Percentiles rank a stretch among this genome's conserved stretches.
Evolutionary conservation across 345 rosid genomes (phyloP).

Genomic region (Lumnitzera littorea): DNA sequence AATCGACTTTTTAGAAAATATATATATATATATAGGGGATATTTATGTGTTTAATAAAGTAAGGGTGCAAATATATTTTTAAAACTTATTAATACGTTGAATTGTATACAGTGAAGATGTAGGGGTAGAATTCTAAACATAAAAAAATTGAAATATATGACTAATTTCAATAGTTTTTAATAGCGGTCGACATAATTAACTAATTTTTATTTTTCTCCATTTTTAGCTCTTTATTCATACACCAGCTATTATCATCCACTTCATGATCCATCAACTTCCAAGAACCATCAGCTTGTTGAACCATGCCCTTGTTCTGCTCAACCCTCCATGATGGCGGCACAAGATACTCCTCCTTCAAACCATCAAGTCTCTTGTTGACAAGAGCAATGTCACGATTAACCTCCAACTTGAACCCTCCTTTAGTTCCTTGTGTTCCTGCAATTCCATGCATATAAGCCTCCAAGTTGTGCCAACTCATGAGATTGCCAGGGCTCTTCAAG

Average conservation of each 20-base stretch:
- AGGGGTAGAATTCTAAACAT: too few species aligned
- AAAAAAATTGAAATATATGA: too few species aligned
- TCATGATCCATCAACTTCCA: conserved; percentile 76
- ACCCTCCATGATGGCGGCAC: conserved; percentile 55
- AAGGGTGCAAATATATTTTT: too few species aligned
- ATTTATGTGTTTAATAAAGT: too few species aligned
- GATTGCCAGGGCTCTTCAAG: conserved; percentile 51
- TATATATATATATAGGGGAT: too few species aligned
- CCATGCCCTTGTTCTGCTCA: conserved; percentile 63
- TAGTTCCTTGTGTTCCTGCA: conserved; percentile 59
- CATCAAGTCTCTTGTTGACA: conserved; percentile 48
- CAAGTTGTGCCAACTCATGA: conserved; percentile 42
- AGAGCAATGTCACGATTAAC: conserved; percentile 51
- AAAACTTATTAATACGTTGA: too few species aligned
- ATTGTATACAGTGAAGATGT: too few species aligned
- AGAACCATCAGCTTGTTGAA: conserved; percentile 60
- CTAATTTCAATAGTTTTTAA: neutral
- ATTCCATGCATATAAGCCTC: conserved; percentile 75
- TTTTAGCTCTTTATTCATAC: too few species aligned
- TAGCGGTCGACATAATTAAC: too few species aligned
- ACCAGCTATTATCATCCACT: conserved; percentile 22
- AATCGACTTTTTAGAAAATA: too few species aligned
- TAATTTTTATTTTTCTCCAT: too few species aligned
- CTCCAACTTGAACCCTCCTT: conserved; percentile 48
- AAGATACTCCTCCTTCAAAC: conserved; percentile 44